Conservation (phyloP, 208 protist species). For the Tritrichomonas foetus region DNA sequence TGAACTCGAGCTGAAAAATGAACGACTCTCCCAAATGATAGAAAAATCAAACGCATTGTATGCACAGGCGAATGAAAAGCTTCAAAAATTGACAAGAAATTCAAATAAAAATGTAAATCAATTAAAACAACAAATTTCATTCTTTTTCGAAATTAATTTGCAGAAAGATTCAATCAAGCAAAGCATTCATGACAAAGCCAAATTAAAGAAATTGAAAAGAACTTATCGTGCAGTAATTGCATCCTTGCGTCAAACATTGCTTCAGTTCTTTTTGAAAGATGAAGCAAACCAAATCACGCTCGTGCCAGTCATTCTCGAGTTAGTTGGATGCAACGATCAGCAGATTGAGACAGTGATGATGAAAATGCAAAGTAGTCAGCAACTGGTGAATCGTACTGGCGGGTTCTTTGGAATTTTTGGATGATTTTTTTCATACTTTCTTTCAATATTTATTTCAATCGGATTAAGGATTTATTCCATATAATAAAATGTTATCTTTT, state of each 20-base stretch:
- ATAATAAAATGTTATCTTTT: no score
- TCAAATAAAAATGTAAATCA: background rate
- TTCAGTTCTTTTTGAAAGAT: background rate
- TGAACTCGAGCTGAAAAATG: slow-evolving; percentile 16
- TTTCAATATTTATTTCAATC: no score
- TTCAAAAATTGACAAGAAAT: background rate
- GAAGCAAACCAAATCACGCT: background rate
- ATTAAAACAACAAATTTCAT: background rate
- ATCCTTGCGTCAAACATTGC: background rate
- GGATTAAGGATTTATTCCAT: no score
- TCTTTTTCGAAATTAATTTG: no score
- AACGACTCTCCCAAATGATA: background rate
- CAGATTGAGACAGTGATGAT: background rate
- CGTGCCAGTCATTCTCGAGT: background rate
- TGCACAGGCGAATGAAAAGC: background rate
- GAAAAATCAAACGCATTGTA: slow-evolving; percentile 20
- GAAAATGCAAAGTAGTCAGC: background rate
- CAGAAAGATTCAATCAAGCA: background rate
- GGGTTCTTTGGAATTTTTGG: background rate
- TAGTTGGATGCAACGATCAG: background rate
- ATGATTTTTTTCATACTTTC: no score
- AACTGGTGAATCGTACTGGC: background rate
- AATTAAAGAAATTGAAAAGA: no score
- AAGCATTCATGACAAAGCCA: background rate
- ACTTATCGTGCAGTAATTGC: background rate